Evolutionary conservation across 139 green algal genomes (phyloP), one percentile per base, ranked within the genome.

Genomic region (Yamagishiella unicocca): DNA sequence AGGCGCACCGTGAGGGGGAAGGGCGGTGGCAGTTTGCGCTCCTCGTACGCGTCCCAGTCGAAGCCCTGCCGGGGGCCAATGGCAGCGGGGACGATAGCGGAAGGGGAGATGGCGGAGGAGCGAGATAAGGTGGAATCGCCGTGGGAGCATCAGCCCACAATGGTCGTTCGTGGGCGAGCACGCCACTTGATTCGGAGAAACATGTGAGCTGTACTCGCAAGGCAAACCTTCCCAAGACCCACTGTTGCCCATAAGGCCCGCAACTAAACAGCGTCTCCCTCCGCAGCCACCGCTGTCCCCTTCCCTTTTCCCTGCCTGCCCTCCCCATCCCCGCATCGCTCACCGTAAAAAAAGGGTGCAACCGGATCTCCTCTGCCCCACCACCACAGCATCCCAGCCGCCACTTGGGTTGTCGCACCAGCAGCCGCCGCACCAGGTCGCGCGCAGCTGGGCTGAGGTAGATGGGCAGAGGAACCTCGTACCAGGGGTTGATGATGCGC

Each of bases 401-500:
- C 80, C 80, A 86, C 42, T 68, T 68, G 42, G 80, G 80, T 45
- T 86, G 80, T 43, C 80, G 80, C 64, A 77, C 64, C 62, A 86
- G 64, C 80, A 86, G 64, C 80, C 45, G 43, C 43, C 64, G 64
- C 64, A 86, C 6, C 80, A 86, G 42, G 42, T 86, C 80, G 8
- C 45, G 46, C 1, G 80, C 80, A 3, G 8, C 25, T 0, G 80
- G 80, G 31, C 64, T 78, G 4, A 86, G 62, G 80, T 86, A 86
- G 10, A 67, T 22, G 10, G 80, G 80, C 61, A 86, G 42, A 0
- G 80, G 64, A 31, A 53, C 21, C 80, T 86, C 80, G 66, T 55
- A 77, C 43, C 79, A 46, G 27, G 79, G 79, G 79, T 85, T 75
- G 42, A 85, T 75, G 21, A 85, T 85, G 79, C 79, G 79, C n/a